A percentile compares a stretch with the other conserved stretches of the same genome.
These are phyloP conservation scores for Hyphopichia burtonii DNA, from an alignment of 1,139 yeast species.

Conservation along the genomic window DNA sequence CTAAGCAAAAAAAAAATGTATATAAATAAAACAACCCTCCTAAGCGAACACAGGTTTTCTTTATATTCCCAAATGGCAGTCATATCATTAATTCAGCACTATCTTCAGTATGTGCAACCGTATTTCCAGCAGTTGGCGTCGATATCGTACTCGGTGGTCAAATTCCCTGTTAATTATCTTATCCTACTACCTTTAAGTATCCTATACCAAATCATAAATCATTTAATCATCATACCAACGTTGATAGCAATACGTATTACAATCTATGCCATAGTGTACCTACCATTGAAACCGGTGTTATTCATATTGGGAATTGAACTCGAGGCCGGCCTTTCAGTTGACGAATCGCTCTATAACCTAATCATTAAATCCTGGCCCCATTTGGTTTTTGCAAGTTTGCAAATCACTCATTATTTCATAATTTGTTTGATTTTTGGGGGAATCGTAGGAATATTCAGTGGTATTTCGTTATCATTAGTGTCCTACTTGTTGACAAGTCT, in stretches of 20 bases:
- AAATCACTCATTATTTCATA: constrained; percentile 21
- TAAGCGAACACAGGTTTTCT: background rate
- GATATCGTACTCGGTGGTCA: background rate
- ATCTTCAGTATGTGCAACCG: background rate
- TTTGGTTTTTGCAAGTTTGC: constrained; percentile 12
- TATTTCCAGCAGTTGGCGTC: background rate
- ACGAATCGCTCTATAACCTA: background rate
- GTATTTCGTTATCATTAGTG: constrained; percentile 6
- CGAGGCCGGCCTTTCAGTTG: background rate
- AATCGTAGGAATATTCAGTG: constrained; percentile 18
- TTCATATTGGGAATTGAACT: constrained; percentile 9
- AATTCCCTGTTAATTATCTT: constrained; percentile 1
- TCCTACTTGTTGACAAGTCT: background rate
- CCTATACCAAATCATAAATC: constrained; percentile 5
- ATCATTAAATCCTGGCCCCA: constrained; percentile 10
- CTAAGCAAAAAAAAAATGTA: background rate
- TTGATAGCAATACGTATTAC: constrained; percentile 12
- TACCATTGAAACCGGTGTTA: constrained; percentile 22
- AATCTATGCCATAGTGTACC: constrained; percentile 14
- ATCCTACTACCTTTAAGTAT: background rate
- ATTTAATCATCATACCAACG: constrained; percentile 10
- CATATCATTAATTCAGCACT: background rate
- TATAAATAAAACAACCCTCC: background rate
- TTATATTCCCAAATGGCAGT: background rate
- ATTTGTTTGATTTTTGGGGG: constrained; percentile 23